Evolutionary conservation across 495 filamentous ascomycete species (phyloP).

Genomic region (Trichodelitschia bisporula): DNA sequence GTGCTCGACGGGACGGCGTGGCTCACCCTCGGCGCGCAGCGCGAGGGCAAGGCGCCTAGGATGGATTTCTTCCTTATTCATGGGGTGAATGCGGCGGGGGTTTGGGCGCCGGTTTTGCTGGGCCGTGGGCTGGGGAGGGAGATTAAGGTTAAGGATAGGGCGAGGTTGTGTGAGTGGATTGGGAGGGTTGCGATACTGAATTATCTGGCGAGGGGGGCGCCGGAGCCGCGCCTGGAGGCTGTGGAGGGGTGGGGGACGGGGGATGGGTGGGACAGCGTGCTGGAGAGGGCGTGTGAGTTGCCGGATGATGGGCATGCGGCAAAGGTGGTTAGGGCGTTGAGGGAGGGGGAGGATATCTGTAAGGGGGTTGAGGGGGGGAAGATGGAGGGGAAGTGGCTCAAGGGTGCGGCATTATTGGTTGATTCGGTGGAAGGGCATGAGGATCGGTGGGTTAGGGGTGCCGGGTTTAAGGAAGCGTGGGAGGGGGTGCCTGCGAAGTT

Average conservation of each 20-base stretch:
- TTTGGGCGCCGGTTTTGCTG: slow-evolving; percentile 28
- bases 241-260: too few species aligned
- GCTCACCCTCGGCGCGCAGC: slow-evolving; percentile 33
- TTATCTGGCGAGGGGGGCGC: background rate
- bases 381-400: slow-evolving; percentile 53
- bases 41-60: slow-evolving; percentile 35
- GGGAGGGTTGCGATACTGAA: too few species aligned
- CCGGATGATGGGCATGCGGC: slow-evolving; percentile 56
- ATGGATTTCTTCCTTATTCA: slow-evolving; percentile 75
- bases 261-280: slow-evolving; percentile 27
- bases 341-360: slow-evolving; percentile 27
- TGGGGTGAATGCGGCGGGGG: slow-evolving; percentile 34
- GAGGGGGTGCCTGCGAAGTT: slow-evolving; percentile 14
- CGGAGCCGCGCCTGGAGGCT: slow-evolving; percentile 7
- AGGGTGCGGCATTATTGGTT: slow-evolving; percentile 35
- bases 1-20: slow-evolving; percentile 35
- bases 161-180: too few species aligned
- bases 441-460: slow-evolving; percentile 27
- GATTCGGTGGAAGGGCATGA: slow-evolving; percentile 26
- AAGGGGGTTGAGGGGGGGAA: slow-evolving; percentile 19
- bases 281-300: slow-evolving; percentile 25
- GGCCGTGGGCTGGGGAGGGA: slow-evolving; percentile 13
- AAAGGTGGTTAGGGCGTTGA: slow-evolving; percentile 47
- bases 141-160: too few species aligned
- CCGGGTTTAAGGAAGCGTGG: slow-evolving; percentile 35